A percentile compares a stretch with the other conserved stretches of the same genome.
Evolutionary conservation across 2,329 filamentous ascomycete genomes (phyloP).

Genomic region (Aspergillus oerlinghausenensis): DNA sequence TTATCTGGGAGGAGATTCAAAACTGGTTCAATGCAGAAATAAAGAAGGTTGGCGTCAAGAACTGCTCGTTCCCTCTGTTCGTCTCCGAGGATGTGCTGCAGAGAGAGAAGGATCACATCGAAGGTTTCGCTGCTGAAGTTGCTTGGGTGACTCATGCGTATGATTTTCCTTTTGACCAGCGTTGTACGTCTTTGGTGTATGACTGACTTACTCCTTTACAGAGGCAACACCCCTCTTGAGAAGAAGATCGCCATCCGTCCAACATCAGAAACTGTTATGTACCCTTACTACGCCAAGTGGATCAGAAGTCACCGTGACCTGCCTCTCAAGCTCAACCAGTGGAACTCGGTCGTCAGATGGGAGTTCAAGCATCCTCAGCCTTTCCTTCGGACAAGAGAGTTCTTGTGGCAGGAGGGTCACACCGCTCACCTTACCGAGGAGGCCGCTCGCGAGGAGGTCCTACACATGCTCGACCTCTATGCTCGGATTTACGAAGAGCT

Average conservation of each 20-base stretch:
- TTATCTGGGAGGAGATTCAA: conserved; percentile 65
- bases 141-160: conserved; percentile 51
- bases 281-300: conserved; percentile 94
- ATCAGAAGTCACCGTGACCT: conserved; percentile 95
- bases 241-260: conserved; percentile 67
- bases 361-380: conserved; percentile 87
- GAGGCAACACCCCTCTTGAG: conserved; percentile 89
- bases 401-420: conserved; percentile 97
- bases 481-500: conserved; percentile 89
- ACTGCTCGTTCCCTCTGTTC: conserved; percentile 96
- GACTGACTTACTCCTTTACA: conserved; percentile 35
- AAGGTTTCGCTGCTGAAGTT: conserved; percentile 83
- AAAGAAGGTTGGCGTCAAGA: conserved; percentile 86
- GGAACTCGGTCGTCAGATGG: conserved; percentile 95
- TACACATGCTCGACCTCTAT: conserved; percentile 91
- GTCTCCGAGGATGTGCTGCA: conserved; percentile 83
- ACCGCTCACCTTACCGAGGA: conserved; percentile 84
- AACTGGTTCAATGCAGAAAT: conserved; percentile 61
- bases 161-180: conserved; percentile 11
- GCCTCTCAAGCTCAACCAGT: conserved; percentile 91
- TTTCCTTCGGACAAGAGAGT: conserved; percentile 89
- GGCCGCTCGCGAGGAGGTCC: conserved; percentile 76
- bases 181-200: not conserved
- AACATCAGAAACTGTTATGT: conserved; percentile 78
- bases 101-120: conserved; percentile 89